These are phyloP conservation scores for Hypoxylon sp. DNA, from an alignment of 2,329 filamentous ascomycete species.

Conservation along the genomic window DNA sequence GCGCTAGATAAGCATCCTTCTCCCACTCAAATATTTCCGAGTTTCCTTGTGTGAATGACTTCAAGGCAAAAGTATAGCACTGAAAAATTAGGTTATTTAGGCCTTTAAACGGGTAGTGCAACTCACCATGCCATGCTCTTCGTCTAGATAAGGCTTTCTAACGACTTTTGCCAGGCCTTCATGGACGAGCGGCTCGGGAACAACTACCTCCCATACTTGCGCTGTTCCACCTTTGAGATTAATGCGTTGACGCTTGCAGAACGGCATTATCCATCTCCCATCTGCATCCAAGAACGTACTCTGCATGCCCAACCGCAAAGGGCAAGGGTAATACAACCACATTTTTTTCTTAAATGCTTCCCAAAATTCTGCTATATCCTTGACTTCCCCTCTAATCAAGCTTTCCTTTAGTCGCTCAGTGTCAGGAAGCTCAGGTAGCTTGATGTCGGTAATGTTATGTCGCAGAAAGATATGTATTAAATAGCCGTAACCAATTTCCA, in stretches of 20 bases:
- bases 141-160: conserved; percentile 22
- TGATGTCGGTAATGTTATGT: conserved; percentile 8
- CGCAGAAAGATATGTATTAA: conserved; percentile 21
- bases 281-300: conserved; percentile 16
- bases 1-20: conserved; percentile 21
- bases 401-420: background rate
- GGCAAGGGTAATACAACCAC: conserved; percentile 26
- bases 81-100: conserved; percentile 18
- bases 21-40: conserved; percentile 34
- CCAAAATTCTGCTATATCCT: conserved; percentile 8
- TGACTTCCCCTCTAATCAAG: background rate
- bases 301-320: conserved; percentile 9
- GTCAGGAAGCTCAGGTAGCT: conserved; percentile 2
- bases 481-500: conserved; percentile 17
- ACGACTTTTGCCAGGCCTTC: conserved; percentile 14
- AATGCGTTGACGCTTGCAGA: conserved; percentile 25
- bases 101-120: background rate
- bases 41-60: conserved; percentile 27
- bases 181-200: conserved; percentile 34
- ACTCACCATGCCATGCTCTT: conserved; percentile 24
- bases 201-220: conserved; percentile 34
- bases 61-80: conserved; percentile 43
- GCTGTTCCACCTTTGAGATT: conserved; percentile 40
- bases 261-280: conserved; percentile 35
- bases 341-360: conserved; percentile 18